phyloP scores from a whole-genome alignment of 768 basidiomycete genomes.

The Suillus bovinus region DNA sequence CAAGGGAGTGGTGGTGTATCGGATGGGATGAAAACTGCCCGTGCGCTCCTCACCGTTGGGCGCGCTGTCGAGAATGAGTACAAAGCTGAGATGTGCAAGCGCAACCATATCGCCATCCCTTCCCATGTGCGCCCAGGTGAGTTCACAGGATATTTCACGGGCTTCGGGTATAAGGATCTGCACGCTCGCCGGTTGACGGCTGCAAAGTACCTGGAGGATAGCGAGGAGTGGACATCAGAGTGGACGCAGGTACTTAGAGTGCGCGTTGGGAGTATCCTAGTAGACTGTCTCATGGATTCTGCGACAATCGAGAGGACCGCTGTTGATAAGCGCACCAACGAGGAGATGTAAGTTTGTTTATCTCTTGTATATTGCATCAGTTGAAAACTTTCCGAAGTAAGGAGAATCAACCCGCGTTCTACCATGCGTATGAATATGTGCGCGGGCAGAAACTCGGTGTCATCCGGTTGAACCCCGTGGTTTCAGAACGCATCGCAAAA shows the following conservation, averaged over 20 bases:
- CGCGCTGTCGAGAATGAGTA: slow-evolving; percentile 89
- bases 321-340: slow-evolving; percentile 56
- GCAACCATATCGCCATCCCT: slow-evolving; percentile 56
- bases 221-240: slow-evolving; percentile 71
- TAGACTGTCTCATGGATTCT: slow-evolving; percentile 82
- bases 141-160: slow-evolving; percentile 52
- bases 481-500: slow-evolving; percentile 73
- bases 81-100: slow-evolving; percentile 77
- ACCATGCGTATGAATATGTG: slow-evolving; percentile 89
- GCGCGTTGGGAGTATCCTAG: slow-evolving; percentile 78
- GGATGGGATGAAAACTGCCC: slow-evolving; percentile 88
- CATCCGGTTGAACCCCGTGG: slow-evolving; percentile 80
- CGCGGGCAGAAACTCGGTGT: slow-evolving; percentile 94
- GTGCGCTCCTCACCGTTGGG: slow-evolving; percentile 79
- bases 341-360: slow-evolving; percentile 52
- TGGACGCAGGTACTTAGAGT: slow-evolving; percentile 83
- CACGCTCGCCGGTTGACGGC: slow-evolving; percentile 66
- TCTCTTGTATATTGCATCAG: slow-evolving; percentile 3
- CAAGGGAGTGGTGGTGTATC: slow-evolving; percentile 74
- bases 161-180: slow-evolving; percentile 59
- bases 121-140: slow-evolving; percentile 24
- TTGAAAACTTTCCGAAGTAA: slow-evolving; percentile 40
- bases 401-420: slow-evolving; percentile 88
- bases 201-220: slow-evolving; percentile 61
- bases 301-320: slow-evolving; percentile 71